Evolutionary conservation across 2,329 filamentous ascomycete species (phyloP), one percentile per base, ranked within the genome.

Genomic region (Cladobotryum mycophilum): DNA sequence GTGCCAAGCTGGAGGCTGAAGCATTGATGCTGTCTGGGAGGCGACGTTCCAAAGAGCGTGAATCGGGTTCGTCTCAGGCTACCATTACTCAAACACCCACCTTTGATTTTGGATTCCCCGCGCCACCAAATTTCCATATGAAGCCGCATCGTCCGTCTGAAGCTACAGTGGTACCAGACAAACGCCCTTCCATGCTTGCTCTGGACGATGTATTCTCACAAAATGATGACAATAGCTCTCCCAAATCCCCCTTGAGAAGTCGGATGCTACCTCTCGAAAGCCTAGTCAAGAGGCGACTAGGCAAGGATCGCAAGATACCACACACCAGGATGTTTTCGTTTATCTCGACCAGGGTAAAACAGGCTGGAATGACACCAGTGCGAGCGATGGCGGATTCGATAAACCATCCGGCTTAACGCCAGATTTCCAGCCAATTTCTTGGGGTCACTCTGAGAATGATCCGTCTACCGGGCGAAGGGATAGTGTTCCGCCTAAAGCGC

Each of bases 291-390:
- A 44, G 43, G 35, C 33, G 40, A 42, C 44, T 30, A 63, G 35
- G 56, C 59, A 35, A 62, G 60, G 50, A 3, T 41, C 41, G 43
- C 56, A 60, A 9, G 58, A 49, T 12, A 11, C 43, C 17, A 51
- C 45, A 3, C 53, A 55, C 14, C 45, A 57, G 25, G 56, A 62
- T 15, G 51, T 55, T 22, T 46, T 53, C 4, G 34, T 67, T 3
- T 64, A 62, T 25, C 57, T 67, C 14, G 64, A 69, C 43, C 62
- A 65, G 35, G 49, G 53, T 3, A 68, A 70, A 49, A 64, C 67
- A 1, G 68, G 72, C 40, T 54, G 70, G 47, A 67, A 67, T 50
- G 70, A 72, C 54, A 70, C 70, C n/a, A 62, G 64, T 55, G 66
- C 66, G 3, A 67, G 64, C 36, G 66, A 67, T 8, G 55, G 42